These are phyloP conservation scores for Aspergillus conjunctus DNA, from an alignment of 495 filamentous ascomycete genomes.

Conservation along the genomic window DNA sequence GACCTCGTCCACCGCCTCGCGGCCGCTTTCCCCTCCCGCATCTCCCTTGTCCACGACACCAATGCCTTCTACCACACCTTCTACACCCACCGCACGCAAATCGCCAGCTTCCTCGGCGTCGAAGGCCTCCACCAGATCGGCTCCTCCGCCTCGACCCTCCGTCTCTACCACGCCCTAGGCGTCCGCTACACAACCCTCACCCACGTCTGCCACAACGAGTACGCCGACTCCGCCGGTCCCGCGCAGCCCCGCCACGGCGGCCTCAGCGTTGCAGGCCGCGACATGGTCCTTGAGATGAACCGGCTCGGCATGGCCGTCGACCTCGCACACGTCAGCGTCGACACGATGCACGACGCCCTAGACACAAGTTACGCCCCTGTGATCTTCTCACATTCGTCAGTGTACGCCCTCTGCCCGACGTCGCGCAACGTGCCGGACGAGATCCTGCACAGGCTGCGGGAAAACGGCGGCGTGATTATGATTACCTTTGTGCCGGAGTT, in stretches of 20 bases:
- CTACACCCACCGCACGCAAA: slow-evolving; percentile 24
- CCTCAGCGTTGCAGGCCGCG: slow-evolving; percentile 67
- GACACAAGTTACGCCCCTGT: slow-evolving; percentile 53
- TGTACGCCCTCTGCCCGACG: slow-evolving; percentile 55
- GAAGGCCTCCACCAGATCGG: slow-evolving; percentile 96
- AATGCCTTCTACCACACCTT: slow-evolving; percentile 15
- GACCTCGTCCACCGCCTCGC: slow-evolving; percentile 20
- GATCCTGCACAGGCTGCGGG: slow-evolving; percentile 54
- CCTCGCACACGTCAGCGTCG: slow-evolving; percentile 55
- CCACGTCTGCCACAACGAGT: slow-evolving; percentile 91
- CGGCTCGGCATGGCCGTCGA: slow-evolving; percentile 56
- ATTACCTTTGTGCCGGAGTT: slow-evolving; percentile 73
- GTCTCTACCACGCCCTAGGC: slow-evolving; percentile 74
- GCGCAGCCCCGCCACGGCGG: slow-evolving; percentile 52
- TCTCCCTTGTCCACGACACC: slow-evolving; percentile 10
- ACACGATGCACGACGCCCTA: slow-evolving; percentile 59
- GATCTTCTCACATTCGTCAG: slow-evolving; percentile 61
- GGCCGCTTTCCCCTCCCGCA: slow-evolving; percentile 8
- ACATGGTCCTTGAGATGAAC: slow-evolving; percentile 62
- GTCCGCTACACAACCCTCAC: slow-evolving; percentile 90
- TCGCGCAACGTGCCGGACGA: slow-evolving; percentile 64
- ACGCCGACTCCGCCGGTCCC: slow-evolving; percentile 75
- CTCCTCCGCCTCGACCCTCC: slow-evolving; percentile 76
- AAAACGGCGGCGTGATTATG: slow-evolving; percentile 61
- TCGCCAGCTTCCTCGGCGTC: slow-evolving; percentile 75